A percentile compares a stretch with the other conserved stretches of the same genome.
These are phyloP conservation scores for Tricholoma hemisulphureum DNA, from an alignment of 768 basidiomycete genomes.

Conservation along the genomic window DNA sequence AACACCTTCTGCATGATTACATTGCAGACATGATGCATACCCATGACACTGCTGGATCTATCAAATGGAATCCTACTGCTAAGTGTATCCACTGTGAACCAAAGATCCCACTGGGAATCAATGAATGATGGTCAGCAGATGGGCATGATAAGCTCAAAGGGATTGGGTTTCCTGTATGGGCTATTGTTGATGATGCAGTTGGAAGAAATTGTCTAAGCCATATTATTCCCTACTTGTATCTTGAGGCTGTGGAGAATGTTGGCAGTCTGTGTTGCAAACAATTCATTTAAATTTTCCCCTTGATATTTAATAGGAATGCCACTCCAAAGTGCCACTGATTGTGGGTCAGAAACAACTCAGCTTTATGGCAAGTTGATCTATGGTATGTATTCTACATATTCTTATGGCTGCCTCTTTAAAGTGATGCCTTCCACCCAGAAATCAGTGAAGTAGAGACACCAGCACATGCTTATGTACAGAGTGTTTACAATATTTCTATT, in stretches of 20 bases:
- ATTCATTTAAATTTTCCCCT: background rate
- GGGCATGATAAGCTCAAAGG: conserved; percentile 39
- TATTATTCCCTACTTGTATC: conserved; percentile 21
- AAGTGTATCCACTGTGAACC: background rate
- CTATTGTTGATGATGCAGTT: conserved; percentile 7
- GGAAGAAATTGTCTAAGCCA: background rate
- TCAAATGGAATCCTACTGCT: conserved; percentile 1
- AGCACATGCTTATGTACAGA: conserved; percentile 30
- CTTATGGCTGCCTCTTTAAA: conserved; percentile 11
- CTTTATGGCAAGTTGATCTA: conserved; percentile 21
- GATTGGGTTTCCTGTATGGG: conserved; percentile 40
- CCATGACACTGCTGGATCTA: conserved; percentile 4
- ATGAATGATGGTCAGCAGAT: conserved; percentile 1
- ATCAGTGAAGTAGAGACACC: conserved; percentile 21
- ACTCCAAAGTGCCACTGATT: conserved; percentile 34
- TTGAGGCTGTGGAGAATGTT: conserved; percentile 27
- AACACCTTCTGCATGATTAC: background rate
- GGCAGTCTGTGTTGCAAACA: conserved; percentile 21
- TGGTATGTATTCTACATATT: background rate
- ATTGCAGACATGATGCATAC: conserved; percentile 7
- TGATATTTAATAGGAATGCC: conserved; percentile 26
- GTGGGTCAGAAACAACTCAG: conserved; percentile 35
- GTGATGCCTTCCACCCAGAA: conserved; percentile 27
- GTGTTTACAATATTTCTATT: conserved; percentile 34
- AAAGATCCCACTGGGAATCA: background rate